A percentile compares a stretch with the other conserved stretches of the same genome.
Evolutionary conservation across 2,329 filamentous ascomycete genomes (phyloP).

Genomic region (Sporothrix variecibatus): DNA sequence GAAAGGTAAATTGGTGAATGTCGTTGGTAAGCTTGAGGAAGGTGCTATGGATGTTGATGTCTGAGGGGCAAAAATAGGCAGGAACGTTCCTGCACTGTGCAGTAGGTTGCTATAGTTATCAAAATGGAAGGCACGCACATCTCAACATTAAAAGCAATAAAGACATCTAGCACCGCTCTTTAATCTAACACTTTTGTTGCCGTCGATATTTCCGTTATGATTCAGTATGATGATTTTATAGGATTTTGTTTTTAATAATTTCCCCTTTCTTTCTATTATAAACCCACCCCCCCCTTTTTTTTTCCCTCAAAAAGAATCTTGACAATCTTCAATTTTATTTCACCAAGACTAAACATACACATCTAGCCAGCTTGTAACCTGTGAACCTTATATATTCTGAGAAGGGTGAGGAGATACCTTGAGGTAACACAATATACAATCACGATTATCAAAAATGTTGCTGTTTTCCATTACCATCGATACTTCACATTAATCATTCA

Average conservation of each 20-base stretch:
- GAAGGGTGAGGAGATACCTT: too few relatives aligned
- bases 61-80: constrained; percentile 1
- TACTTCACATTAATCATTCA: background rate
- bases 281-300: too few relatives aligned
- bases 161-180: background rate
- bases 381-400: too few relatives aligned
- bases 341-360: too few relatives aligned
- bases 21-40: background rate
- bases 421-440: too few relatives aligned
- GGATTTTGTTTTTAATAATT: background rate
- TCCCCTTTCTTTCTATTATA: too few relatives aligned
- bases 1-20: background rate
- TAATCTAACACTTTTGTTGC: too few relatives aligned
- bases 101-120: background rate
- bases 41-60: constrained; percentile 3
- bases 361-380: too few relatives aligned
- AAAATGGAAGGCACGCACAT: background rate
- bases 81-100: background rate
- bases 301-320: too few relatives aligned
- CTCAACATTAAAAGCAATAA: background rate
- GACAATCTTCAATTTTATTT: too few relatives aligned
- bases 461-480: too few relatives aligned
- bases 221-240: background rate
- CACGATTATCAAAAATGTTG: too few relatives aligned
- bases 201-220: background rate